A percentile compares a stretch with the other conserved stretches of the same genome.
Conservation (phyloP, 116 monocot genomes). For the Cymodocea nodosa region DNA sequence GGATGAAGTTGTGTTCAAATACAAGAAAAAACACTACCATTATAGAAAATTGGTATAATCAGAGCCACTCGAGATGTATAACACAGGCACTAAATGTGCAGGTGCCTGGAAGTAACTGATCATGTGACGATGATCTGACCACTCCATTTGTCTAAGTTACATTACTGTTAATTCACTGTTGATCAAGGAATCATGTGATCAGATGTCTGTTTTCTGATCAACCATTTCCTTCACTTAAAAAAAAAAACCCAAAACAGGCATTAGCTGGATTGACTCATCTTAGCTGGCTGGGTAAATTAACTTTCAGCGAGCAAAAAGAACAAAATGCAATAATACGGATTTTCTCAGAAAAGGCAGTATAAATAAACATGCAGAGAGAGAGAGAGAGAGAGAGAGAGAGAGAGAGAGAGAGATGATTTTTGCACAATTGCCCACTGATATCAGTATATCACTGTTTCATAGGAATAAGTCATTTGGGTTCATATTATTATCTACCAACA, state of each 20-base stretch:
- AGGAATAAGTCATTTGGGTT: no score
- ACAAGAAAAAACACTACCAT: no score
- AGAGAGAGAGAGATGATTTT: no score
- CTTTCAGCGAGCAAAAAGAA: neutral
- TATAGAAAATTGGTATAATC: neutral
- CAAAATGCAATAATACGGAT: no score
- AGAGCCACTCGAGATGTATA: neutral
- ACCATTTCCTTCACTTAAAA: neutral
- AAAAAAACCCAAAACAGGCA: neutral
- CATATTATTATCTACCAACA: no score
- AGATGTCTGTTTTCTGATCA: neutral
- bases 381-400: no score
- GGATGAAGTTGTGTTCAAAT: no score
- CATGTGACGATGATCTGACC: slow-evolving; percentile 2
- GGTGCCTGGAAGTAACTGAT: neutral
- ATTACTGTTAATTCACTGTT: neutral
- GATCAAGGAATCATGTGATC: neutral
- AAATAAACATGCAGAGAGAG: no score
- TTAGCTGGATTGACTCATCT: neutral
- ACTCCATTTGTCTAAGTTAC: neutral
- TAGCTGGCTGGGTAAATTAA: neutral
- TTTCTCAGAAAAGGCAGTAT: no score
- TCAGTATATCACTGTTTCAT: no score
- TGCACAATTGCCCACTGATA: no score
- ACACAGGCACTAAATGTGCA: neutral